Evolutionary conservation across 352 stramenopile genomes (phyloP).

Genomic region (Blastocystis sp.): DNA sequence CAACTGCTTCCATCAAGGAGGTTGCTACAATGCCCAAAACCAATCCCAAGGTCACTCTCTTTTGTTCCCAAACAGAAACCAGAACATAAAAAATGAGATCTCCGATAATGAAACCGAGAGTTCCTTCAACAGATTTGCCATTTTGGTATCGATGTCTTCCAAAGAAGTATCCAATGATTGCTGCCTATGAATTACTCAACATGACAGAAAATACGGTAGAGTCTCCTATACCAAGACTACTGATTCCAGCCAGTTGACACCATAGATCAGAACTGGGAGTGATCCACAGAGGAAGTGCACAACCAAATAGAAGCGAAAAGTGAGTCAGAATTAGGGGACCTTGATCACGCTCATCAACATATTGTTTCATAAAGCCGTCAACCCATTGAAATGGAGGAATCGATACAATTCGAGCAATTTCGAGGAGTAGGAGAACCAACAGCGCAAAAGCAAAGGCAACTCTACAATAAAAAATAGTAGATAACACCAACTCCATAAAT

Average conservation of each 20-base stretch:
- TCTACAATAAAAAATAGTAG: neutral
- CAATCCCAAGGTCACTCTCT: neutral
- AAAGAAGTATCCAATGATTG: neutral
- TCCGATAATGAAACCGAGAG: neutral
- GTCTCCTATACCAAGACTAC: slow-evolving; percentile 7
- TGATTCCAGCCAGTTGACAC: neutral
- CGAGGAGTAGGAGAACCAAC: slow-evolving; percentile 9
- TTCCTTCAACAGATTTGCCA: neutral
- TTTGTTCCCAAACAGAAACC: neutral
- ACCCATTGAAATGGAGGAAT: neutral
- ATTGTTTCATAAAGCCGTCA: neutral
- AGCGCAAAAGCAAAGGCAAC: slow-evolving; percentile 43
- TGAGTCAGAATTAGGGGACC: slow-evolving; percentile 48
- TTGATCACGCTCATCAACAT: slow-evolving; percentile 25
- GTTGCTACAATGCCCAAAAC: neutral
- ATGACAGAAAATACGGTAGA: neutral
- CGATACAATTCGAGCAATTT: slow-evolving; percentile 6
- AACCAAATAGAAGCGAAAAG: slow-evolving; percentile 42
- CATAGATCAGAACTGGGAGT: neutral
- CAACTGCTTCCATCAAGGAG: neutral
- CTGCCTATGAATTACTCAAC: neutral
- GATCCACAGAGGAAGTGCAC: slow-evolving; percentile 36
- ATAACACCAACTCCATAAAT: slow-evolving; percentile 12
- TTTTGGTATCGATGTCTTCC: neutral
- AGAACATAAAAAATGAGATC: neutral